These are phyloP conservation scores for Lepraria neglecta DNA, from an alignment of 495 filamentous ascomycete genomes.

Conservation along the genomic window DNA sequence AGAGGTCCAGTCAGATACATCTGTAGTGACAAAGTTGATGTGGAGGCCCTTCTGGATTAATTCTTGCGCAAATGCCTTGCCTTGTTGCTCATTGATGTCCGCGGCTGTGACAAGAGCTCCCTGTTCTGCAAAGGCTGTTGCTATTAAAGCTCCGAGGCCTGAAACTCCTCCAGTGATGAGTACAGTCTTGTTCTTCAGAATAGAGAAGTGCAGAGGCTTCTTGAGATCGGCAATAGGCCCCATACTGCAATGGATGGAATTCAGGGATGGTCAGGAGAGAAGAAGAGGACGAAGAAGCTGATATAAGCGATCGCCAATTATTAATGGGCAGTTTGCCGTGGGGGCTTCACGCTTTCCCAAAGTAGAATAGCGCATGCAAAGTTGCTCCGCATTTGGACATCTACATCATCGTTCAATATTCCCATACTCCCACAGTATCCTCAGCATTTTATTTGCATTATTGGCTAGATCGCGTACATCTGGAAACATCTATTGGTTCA, in stretches of 20 bases:
- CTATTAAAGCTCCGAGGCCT: conserved; percentile 34
- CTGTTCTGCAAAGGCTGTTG: conserved; percentile 8
- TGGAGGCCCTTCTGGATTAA: not conserved
- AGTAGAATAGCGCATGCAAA: too few relatives aligned
- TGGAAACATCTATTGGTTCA: too few relatives aligned
- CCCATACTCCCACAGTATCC: too few relatives aligned
- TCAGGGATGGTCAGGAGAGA: too few relatives aligned
- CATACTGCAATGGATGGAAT: not conserved
- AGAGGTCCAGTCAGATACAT: conserved; percentile 20
- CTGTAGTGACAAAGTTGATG: conserved; percentile 7
- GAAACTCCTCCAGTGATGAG: conserved; percentile 43
- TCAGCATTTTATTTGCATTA: too few relatives aligned
- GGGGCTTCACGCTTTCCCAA: too few relatives aligned
- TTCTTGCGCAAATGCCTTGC: conserved; percentile 14
- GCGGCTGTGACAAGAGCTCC: conserved; percentile 30
- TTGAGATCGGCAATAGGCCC: not conserved
- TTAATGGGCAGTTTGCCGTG: too few relatives aligned
- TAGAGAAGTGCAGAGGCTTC: conserved; percentile 23
- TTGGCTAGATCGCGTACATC: too few relatives aligned
- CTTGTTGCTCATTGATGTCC: conserved; percentile 27
- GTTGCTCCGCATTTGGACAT: too few relatives aligned
- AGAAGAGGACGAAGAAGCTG: not conserved
- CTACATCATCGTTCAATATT: too few relatives aligned
- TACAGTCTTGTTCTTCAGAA: conserved; percentile 36
- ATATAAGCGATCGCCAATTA: too few relatives aligned